Evolutionary conservation across 495 filamentous ascomycete genomes (phyloP), one percentile per base, ranked within the genome.

Genomic region (Aspergillus steynii): DNA sequence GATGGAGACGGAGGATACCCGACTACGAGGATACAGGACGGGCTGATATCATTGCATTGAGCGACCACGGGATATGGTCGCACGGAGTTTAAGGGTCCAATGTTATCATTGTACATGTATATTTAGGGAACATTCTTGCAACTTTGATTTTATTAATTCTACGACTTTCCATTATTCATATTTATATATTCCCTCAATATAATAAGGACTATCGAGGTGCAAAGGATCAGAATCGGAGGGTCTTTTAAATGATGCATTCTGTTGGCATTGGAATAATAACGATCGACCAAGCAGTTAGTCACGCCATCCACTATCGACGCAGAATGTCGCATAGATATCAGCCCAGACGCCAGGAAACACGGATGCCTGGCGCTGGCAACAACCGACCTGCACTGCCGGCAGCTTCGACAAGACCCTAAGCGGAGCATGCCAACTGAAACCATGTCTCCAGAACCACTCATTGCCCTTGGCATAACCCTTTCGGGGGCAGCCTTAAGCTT

Each of bases 351-450:
- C 6, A 3, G 31, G 9, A 9, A 42, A 42, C 9, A 42, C 3
- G 37, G 37, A 42, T 42, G 37, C 37, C 37, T 42, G 9, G 37
- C 12, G 37, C 37, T 42, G 3, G 10, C 63, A 74, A 70, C 68
- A 70, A 66, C 71, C 71, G 69, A 69, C 65, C 62, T 58, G 1
- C 45, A 57, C 50, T 74, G 69, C 71, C 69, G 71, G 62, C 61
- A 62, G 58, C 50, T 50, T 59, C 32, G 48, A 47, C 59, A 64
- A 42, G 37, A 42, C 37, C 37, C 37, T 42, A 14, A 8, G 37
- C 37, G 37, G 37, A 42, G 37, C 37, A 15, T 15, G 37, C 37
- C 37, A 12, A 12, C 12, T 12, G 12, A 61, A 48, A 26, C 49
- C 48, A 29, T 28, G 5, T 34, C 64, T 60, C 56, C 63, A 53